These are phyloP conservation scores for Irpex rosettiformis DNA, from an alignment of 1,284 basidiomycete genomes.

Conservation along the genomic window DNA sequence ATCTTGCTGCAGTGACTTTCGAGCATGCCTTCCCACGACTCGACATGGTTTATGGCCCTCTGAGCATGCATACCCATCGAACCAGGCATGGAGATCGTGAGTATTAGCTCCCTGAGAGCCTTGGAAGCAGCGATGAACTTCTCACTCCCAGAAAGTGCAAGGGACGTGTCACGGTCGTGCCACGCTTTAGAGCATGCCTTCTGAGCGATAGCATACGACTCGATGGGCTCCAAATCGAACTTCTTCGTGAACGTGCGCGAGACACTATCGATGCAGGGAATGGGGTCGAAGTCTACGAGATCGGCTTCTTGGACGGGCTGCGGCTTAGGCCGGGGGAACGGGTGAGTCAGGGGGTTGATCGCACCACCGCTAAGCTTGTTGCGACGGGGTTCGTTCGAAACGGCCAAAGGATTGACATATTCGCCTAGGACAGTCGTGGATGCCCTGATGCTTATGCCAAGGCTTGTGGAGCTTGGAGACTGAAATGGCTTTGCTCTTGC, in stretches of 20 bases:
- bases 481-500: too few species aligned
- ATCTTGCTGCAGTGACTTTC: neutral
- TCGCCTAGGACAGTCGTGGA: too few species aligned
- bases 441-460: too few species aligned
- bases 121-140: neutral
- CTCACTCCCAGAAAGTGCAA: neutral
- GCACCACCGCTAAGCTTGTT: neutral
- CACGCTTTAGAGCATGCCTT: neutral
- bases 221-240: neutral
- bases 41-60: neutral
- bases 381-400: too few species aligned
- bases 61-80: neutral
- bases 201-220: too few species aligned
- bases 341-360: neutral
- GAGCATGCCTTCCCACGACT: neutral
- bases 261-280: neutral
- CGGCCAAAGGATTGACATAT: too few species aligned
- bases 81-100: neutral
- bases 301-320: neutral
- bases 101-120: neutral
- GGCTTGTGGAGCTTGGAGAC: too few species aligned
- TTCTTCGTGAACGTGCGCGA: neutral
- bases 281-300: neutral
- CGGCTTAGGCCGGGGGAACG: neutral
- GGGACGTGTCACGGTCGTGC: neutral